phyloP scores from a whole-genome alignment of 2,329 filamentous ascomycete genomes.

The Botrytis paeoniae region DNA sequence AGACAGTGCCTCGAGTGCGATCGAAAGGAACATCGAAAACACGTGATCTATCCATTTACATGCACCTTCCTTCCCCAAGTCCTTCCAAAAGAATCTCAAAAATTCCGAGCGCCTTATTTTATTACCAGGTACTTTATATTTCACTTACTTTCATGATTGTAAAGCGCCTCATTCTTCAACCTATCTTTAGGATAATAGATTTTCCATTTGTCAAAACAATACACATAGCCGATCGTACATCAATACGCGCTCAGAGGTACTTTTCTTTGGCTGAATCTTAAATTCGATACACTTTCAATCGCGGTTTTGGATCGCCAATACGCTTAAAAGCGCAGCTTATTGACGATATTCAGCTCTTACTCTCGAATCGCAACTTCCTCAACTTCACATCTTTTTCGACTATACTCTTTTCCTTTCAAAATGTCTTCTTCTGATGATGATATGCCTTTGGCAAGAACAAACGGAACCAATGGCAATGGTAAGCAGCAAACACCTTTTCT shows the following conservation, averaged over 20 bases:
- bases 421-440: slow-evolving; percentile 76
- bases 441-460: slow-evolving; percentile 67
- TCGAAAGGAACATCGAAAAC: neutral
- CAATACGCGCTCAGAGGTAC: slow-evolving; percentile 36
- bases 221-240: slow-evolving; percentile 14
- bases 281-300: slow-evolving; percentile 11
- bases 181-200: slow-evolving; percentile 33
- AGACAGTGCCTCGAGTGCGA: neutral
- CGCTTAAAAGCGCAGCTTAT: slow-evolving; percentile 16
- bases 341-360: slow-evolving; percentile 35
- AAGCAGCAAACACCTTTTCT: slow-evolving; percentile 43
- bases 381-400: slow-evolving; percentile 25
- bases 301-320: slow-evolving; percentile 4
- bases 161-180: slow-evolving; percentile 28
- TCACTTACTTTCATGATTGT: slow-evolving; percentile 27
- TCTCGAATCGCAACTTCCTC: slow-evolving; percentile 24
- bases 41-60: neutral
- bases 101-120: neutral
- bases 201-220: slow-evolving; percentile 21
- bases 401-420: slow-evolving; percentile 31
- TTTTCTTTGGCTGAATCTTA: slow-evolving; percentile 19
- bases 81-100: neutral
- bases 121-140: neutral
- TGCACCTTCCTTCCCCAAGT: slow-evolving; percentile 5
- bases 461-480: slow-evolving; percentile 68